A percentile compares a stretch with the other conserved stretches of the same genome.
Evolutionary conservation across 371 early-diverging fungal genomes (phyloP).

Genomic region (Lichtheimia ramosa): DNA sequence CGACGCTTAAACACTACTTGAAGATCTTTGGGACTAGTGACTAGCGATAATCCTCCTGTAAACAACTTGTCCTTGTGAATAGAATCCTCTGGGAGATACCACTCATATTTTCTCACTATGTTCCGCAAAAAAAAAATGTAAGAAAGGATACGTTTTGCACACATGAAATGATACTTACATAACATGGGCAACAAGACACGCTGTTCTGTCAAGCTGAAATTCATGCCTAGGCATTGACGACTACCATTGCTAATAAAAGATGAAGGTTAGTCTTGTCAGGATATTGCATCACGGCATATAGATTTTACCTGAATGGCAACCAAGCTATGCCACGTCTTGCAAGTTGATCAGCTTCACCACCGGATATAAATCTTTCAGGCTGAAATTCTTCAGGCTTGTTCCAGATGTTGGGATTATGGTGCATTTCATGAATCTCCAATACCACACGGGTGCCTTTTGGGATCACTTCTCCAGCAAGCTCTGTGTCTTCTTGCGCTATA

Average conservation of each 20-base stretch:
- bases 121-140: not conserved
- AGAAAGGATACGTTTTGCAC: not conserved
- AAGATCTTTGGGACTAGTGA: slow-evolving; percentile 1
- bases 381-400: slow-evolving; percentile 15
- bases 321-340: slow-evolving; percentile 5
- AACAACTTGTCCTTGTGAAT: slow-evolving; percentile 10
- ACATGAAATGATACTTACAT: slow-evolving; percentile 7
- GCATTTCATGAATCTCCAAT: slow-evolving; percentile 13
- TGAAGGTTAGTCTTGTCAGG: too few species aligned
- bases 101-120: slow-evolving; percentile 22
- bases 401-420: slow-evolving; percentile 20
- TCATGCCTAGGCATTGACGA: slow-evolving; percentile 21
- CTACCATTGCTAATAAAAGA: slow-evolving; percentile 18
- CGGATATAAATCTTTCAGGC: slow-evolving; percentile 24
- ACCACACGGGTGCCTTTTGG: slow-evolving; percentile 15
- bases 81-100: slow-evolving; percentile 16
- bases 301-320: slow-evolving; percentile 15
- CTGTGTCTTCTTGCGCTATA: slow-evolving; percentile 9
- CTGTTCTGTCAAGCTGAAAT: slow-evolving; percentile 19
- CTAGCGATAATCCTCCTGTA: not conserved
- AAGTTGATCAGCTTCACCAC: slow-evolving; percentile 18
- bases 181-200: slow-evolving; percentile 17
- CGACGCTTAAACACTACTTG: slow-evolving; percentile 5
- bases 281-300: too few species aligned
- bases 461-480: slow-evolving; percentile 13